Evolutionary conservation across 768 basidiomycete species (phyloP), one percentile per base, ranked within the genome.

Genomic region (Wakefieldia striispora): DNA sequence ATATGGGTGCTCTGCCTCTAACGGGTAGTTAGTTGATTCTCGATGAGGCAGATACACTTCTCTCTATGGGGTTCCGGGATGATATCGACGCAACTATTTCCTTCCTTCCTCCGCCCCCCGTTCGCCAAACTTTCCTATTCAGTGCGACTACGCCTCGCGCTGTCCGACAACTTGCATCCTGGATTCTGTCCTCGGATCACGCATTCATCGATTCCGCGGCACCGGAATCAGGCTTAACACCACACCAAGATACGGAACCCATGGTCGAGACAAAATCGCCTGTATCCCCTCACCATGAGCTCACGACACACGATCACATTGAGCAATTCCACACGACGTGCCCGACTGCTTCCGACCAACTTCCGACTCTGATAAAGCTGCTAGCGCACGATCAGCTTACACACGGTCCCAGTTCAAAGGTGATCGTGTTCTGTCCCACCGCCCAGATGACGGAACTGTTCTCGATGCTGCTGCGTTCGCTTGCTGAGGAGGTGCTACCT

Each of bases 61-160:
- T 97, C 11, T 91, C 93, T 49, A 88, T 94, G 86, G 94, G 94
- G 57, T 97, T 95, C 79, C 80, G 87, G 4, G 79, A 84, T 20
- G 94, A 95, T 59, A 82, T 97, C 26, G 81, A 88, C 19, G 81
- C 77, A 2, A 91, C 95, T 58, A 68, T 78, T 24, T 62, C 71
- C 4, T 77, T 73, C 59, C 74, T 95, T n/a, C 85, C 87, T 8
- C 70, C 72, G 17, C 59, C 70, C 1, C 80, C 84, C 0, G 64
- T 80, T 45, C 83, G 92, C n/a, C 93, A 95, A 63, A 95, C 93
- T 0, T 86, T 95, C 71, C 75, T 97, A 48, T 94, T 95, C 70
- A 91, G 89, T 13, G 93, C 94, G 20, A 95, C 92, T 3, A 82
- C 95, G 31, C 85, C 88, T 1, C 73, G 67, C 4, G 76, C 77